phyloP scores from a whole-genome alignment of 1,284 basidiomycete genomes.

The Veloporphyrellus conicus region DNA sequence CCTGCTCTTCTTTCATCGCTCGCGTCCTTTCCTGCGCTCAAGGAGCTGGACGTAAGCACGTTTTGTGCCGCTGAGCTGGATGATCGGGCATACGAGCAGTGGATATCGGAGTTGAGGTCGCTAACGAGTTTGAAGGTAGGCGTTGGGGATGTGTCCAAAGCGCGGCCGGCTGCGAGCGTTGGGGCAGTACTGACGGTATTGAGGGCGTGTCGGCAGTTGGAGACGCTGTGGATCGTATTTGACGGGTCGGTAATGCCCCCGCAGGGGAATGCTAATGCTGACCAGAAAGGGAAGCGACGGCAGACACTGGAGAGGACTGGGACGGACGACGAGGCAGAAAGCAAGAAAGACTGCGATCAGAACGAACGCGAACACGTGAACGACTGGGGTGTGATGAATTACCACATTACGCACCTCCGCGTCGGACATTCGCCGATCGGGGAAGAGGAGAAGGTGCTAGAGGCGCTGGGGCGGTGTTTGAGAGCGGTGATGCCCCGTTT shows the following conservation, averaged over 20 bases:
- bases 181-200: conserved; percentile 21
- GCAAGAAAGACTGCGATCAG: no score
- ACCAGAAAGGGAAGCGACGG: conserved; percentile 2
- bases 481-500: conserved; percentile 20
- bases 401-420: conserved; percentile 14
- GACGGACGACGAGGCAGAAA: neutral
- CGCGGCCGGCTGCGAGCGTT: conserved; percentile 19
- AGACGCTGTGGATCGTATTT: conserved; percentile 20
- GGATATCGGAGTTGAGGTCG: conserved; percentile 15
- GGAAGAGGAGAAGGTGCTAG: conserved; percentile 8
- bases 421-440: conserved; percentile 23
- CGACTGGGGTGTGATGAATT: conserved; percentile 21
- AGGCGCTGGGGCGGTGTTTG: conserved; percentile 14
- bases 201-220: conserved; percentile 17
- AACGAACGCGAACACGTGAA: neutral
- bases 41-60: conserved; percentile 17
- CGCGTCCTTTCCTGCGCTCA: conserved; percentile 14
- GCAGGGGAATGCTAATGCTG: neutral
- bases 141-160: conserved; percentile 21
- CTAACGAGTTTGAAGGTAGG: conserved; percentile 24
- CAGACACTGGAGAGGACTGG: neutral
- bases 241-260: conserved; percentile 17
- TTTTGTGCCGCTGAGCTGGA: conserved; percentile 20
- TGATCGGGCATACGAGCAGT: conserved; percentile 12
- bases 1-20: conserved; percentile 18